phyloP scores from a whole-genome alignment of 768 basidiomycete genomes.

The Rubroboletus satanas region DNA sequence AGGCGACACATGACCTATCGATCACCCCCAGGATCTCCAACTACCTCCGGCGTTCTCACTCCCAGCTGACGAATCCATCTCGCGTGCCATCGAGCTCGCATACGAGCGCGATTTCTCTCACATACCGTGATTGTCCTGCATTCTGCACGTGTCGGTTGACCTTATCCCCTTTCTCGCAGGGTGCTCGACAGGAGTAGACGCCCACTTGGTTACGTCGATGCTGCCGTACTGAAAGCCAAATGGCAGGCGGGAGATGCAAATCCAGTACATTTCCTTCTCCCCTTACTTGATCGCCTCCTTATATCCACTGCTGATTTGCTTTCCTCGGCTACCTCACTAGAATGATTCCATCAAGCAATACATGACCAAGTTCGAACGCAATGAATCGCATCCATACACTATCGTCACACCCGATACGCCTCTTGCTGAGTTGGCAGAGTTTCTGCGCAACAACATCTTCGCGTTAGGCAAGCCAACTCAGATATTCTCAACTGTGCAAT shows the following conservation, averaged over 20 bases:
- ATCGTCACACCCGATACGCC: conserved; percentile 79
- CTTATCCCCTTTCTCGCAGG: conserved; percentile 36
- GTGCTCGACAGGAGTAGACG: conserved; percentile 69
- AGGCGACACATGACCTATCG: neutral
- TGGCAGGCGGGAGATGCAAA: conserved; percentile 74
- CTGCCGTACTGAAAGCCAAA: conserved; percentile 65
- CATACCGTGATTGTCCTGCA: conserved; percentile 60
- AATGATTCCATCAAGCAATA: conserved; percentile 65
- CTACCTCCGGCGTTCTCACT: conserved; percentile 85
- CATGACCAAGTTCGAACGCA: conserved; percentile 74
- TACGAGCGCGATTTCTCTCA: conserved; percentile 95
- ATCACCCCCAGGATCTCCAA: conserved; percentile 51
- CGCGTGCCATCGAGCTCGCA: conserved; percentile 77
- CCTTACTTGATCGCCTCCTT: neutral
- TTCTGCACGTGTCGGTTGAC: neutral
- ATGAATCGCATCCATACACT: conserved; percentile 62
- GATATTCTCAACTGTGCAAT: neutral
- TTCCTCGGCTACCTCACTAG: conserved; percentile 32
- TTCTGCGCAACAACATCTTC: conserved; percentile 68
- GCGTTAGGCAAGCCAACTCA: conserved; percentile 58
- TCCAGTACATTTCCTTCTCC: conserved; percentile 46
- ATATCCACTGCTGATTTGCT: neutral
- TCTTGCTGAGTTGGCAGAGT: conserved; percentile 76
- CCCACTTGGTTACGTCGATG: conserved; percentile 84
- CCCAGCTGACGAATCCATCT: conserved; percentile 64